Percentiles rank a stretch among this genome's conserved stretches.
Conservation (phyloP, 2,329 filamentous ascomycete genomes). For the Exophiala phaeomuriformis region DNA sequence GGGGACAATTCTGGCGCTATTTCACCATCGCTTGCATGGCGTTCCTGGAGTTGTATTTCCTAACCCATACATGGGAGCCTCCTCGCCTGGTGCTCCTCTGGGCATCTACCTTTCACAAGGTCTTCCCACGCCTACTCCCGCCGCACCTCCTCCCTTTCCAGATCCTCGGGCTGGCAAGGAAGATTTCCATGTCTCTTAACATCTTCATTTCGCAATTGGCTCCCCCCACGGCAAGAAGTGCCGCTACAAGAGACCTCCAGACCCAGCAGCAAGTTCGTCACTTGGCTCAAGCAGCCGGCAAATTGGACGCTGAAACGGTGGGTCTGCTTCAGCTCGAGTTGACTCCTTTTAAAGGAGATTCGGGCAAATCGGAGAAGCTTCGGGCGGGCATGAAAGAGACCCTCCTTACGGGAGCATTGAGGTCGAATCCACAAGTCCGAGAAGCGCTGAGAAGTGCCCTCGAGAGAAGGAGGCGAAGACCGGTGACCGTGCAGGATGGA, state of each 20-base stretch:
- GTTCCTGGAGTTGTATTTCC: constrained; percentile 50
- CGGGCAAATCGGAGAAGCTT: constrained; percentile 55
- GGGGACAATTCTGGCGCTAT: constrained; percentile 41
- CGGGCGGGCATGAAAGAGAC: constrained; percentile 72
- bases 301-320: constrained; percentile 61
- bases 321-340: constrained; percentile 70
- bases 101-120: constrained; percentile 11
- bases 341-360: constrained; percentile 71
- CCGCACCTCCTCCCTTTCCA: constrained; percentile 67
- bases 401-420: constrained; percentile 78
- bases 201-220: constrained; percentile 77
- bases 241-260: constrained; percentile 36
- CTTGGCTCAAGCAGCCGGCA: constrained; percentile 53
- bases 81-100: constrained; percentile 10
- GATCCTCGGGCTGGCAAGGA: constrained; percentile 65
- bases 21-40: constrained; percentile 49
- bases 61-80: constrained; percentile 40
- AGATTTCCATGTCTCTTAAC: constrained; percentile 68
- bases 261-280: constrained; percentile 59
- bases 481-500: constrained; percentile 9
- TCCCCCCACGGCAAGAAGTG: constrained; percentile 42
- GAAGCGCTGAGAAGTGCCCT: constrained; percentile 63
- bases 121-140: constrained; percentile 41
- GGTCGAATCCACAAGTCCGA: constrained; percentile 70
- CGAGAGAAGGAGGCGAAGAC: constrained; percentile 15